A percentile compares a stretch with the other conserved stretches of the same genome.
Evolutionary conservation across 2,329 filamentous ascomycete species (phyloP).

Genomic region (Aspergillus versicolor): DNA sequence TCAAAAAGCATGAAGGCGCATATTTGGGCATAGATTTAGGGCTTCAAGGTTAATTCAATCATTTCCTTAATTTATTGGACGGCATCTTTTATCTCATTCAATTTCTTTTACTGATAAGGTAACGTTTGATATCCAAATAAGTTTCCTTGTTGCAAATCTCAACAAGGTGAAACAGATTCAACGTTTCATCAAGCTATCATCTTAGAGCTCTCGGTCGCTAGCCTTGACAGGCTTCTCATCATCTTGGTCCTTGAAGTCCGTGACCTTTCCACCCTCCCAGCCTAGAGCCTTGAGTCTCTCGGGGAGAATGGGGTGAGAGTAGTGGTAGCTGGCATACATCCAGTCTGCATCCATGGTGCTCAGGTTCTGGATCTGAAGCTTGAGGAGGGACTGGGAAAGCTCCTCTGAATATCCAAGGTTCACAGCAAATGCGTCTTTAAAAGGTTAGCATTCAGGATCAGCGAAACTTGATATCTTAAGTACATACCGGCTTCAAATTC

Average conservation of each 20-base stretch:
- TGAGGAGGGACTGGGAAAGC: slow-evolving; percentile 85
- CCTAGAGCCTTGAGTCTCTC: slow-evolving; percentile 89
- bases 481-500: slow-evolving; percentile 84
- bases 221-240: slow-evolving; percentile 65
- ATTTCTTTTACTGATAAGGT: background rate
- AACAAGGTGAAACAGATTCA: background rate
- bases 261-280: slow-evolving; percentile 66
- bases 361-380: slow-evolving; percentile 96
- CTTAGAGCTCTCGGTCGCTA: slow-evolving; percentile 72
- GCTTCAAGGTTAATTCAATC: background rate
- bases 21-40: background rate
- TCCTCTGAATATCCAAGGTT: slow-evolving; percentile 79
- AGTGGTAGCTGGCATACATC: slow-evolving; percentile 98
- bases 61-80: slow-evolving; percentile 1
- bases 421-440: slow-evolving; percentile 74
- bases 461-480: background rate
- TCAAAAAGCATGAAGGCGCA: slow-evolving; percentile 15
- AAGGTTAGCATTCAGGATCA: slow-evolving; percentile 15
- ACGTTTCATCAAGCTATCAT: background rate
- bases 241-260: slow-evolving; percentile 52
- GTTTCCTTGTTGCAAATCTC: slow-evolving; percentile 1
- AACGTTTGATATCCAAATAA: background rate
- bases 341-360: slow-evolving; percentile 98
- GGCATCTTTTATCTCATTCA: background rate
- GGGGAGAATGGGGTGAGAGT: slow-evolving; percentile 93